phyloP scores from a whole-genome alignment of 202 grass and related monocot genomes.

The Schoenoplectus tabernaemontani region DNA sequence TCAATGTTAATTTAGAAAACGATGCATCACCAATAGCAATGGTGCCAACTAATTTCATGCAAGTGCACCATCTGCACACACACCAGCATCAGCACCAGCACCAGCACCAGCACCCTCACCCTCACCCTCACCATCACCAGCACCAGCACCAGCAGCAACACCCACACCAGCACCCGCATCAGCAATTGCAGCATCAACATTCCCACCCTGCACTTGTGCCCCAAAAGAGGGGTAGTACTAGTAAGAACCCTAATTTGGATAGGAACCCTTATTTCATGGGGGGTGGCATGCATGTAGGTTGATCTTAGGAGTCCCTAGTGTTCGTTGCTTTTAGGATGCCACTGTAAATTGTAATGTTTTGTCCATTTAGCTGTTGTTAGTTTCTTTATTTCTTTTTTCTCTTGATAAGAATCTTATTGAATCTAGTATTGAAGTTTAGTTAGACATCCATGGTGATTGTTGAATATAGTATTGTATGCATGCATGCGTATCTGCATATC shows the following conservation, averaged over 20 bases:
- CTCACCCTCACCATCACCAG: constrained; percentile 33
- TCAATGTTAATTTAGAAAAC: constrained; percentile 63
- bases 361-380: constrained; percentile 6
- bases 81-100: constrained; percentile 37
- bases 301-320: constrained; percentile 25
- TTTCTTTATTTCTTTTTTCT: neutral
- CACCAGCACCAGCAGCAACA: constrained; percentile 32
- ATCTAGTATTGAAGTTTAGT: constrained; percentile 16
- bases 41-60: constrained; percentile 75
- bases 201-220: constrained; percentile 48
- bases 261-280: constrained; percentile 68
- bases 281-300: constrained; percentile 73
- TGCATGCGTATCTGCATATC: neutral
- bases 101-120: constrained; percentile 13
- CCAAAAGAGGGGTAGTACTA: constrained; percentile 55
- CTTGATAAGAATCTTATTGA: constrained; percentile 4
- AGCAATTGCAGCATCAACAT: constrained; percentile 24
- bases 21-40: constrained; percentile 47
- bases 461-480: neutral
- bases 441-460: constrained; percentile 9
- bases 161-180: constrained; percentile 16
- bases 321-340: constrained; percentile 30
- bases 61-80: constrained; percentile 42
- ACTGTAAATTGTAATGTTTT: constrained; percentile 23
- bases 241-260: constrained; percentile 74